Evolutionary conservation across 1,284 basidiomycete species (phyloP).

Genomic region (Sanguinoderma infundibulare): DNA sequence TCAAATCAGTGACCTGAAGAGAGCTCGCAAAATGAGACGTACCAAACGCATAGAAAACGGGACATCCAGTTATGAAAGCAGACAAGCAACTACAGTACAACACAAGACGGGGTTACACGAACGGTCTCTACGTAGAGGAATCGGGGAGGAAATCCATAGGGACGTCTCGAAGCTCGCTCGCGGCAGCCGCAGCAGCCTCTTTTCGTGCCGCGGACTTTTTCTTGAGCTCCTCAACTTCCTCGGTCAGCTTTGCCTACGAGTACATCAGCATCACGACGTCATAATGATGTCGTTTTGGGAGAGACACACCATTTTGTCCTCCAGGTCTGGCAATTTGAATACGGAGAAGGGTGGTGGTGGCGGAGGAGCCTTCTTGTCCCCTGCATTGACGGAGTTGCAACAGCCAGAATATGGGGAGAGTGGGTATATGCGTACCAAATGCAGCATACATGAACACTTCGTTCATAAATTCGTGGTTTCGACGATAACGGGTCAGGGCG

Average conservation of each 20-base stretch:
- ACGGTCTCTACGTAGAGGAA: not conserved
- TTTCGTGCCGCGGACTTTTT: slow-evolving; percentile 31
- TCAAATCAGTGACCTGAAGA: too few species aligned
- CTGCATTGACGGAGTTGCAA: slow-evolving; percentile 37
- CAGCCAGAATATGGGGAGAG: not conserved
- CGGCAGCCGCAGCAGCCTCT: slow-evolving; percentile 15
- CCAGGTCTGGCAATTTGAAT: slow-evolving; percentile 63
- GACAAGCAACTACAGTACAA: slow-evolving; percentile 14
- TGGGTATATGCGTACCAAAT: slow-evolving; percentile 50
- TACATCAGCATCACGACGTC: not conserved
- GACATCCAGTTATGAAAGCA: too few species aligned
- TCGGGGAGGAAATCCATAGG: slow-evolving; percentile 31
- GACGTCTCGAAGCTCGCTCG: slow-evolving; percentile 26
- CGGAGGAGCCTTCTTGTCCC: slow-evolving; percentile 44
- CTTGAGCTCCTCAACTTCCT: slow-evolving; percentile 53
- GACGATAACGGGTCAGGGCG: slow-evolving; percentile 69
- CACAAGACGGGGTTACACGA: slow-evolving; percentile 7
- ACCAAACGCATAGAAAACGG: too few species aligned
- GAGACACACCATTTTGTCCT: slow-evolving; percentile 60
- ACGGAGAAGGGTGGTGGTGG: slow-evolving; percentile 51
- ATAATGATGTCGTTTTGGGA: not conserved
- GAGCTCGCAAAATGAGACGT: too few species aligned
- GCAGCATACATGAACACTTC: slow-evolving; percentile 77
- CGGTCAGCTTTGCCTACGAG: slow-evolving; percentile 48
- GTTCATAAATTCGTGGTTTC: slow-evolving; percentile 84